phyloP scores from a whole-genome alignment of 1,284 basidiomycete species.

The Earliella scabrosa region DNA sequence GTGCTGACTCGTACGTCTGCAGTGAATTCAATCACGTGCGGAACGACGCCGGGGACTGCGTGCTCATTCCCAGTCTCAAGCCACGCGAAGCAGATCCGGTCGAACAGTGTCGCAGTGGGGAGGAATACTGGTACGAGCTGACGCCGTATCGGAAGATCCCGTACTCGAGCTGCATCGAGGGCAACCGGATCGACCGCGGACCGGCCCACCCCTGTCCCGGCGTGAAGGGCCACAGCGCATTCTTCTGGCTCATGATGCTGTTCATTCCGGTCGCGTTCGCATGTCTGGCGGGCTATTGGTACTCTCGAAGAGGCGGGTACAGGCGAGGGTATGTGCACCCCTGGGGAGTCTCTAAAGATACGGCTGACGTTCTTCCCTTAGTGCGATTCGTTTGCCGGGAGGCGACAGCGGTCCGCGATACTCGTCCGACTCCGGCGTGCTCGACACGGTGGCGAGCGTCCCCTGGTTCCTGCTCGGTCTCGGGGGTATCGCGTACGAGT shows the following conservation, averaged over 20 bases:
- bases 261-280: conserved; percentile 78
- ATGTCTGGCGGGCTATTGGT: conserved; percentile 78
- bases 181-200: conserved; percentile 75
- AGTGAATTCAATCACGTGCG: conserved; percentile 92
- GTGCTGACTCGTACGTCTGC: not conserved
- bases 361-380: conserved; percentile 31
- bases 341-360: not conserved
- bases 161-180: conserved; percentile 84
- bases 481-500: conserved; percentile 74
- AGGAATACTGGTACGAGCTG: conserved; percentile 88
- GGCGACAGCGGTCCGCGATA: conserved; percentile 50
- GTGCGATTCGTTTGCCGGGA: conserved; percentile 79
- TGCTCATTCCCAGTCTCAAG: conserved; percentile 61
- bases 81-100: conserved; percentile 15
- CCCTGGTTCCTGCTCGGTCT: conserved; percentile 88
- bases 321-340: conserved; percentile 71
- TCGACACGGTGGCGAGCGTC: conserved; percentile 80
- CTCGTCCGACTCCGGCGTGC: conserved; percentile 49
- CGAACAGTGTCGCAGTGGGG: conserved; percentile 63
- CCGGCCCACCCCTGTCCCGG: conserved; percentile 79
- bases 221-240: conserved; percentile 64
- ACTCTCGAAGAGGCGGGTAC: conserved; percentile 70
- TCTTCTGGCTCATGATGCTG: conserved; percentile 86
- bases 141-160: conserved; percentile 90
- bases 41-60: conserved; percentile 72